Percentiles rank a stretch among this genome's conserved stretches.
phyloP scores from a whole-genome alignment of 768 basidiomycete genomes.

The Hydnum rufescens region DNA sequence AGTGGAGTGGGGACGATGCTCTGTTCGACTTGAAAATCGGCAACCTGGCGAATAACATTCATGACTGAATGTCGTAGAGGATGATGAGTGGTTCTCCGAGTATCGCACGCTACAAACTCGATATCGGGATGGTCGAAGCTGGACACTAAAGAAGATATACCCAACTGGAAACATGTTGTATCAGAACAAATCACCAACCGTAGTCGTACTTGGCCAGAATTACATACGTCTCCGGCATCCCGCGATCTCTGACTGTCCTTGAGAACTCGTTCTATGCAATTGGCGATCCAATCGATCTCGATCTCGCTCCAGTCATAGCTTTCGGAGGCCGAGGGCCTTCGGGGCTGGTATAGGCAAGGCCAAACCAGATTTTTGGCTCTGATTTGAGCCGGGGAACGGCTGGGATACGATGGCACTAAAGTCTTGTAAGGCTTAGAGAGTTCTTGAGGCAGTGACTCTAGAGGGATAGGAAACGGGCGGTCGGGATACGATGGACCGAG shows the following conservation, averaged over 20 bases:
- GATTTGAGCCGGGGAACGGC: conserved; percentile 46
- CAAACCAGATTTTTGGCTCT: conserved; percentile 52
- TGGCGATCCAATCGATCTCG: conserved; percentile 53
- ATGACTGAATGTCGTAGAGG: conserved; percentile 74
- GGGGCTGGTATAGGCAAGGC: conserved; percentile 65
- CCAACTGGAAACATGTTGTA: conserved; percentile 28
- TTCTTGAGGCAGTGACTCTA: conserved; percentile 24
- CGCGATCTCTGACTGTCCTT: conserved; percentile 29
- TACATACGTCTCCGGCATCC: conserved; percentile 37
- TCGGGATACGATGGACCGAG: background rate
- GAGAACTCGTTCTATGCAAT: conserved; percentile 38
- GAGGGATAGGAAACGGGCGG: background rate
- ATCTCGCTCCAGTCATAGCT: conserved; percentile 44
- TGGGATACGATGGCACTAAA: conserved; percentile 44
- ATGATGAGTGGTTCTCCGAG: conserved; percentile 42
- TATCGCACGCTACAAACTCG: conserved; percentile 38
- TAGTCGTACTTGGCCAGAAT: background rate
- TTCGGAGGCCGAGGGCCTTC: conserved; percentile 34
- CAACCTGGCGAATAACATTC: conserved; percentile 49
- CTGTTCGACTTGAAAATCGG: conserved; percentile 29
- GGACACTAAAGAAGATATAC: conserved; percentile 56
- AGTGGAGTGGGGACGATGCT: background rate
- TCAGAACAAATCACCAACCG: conserved; percentile 2
- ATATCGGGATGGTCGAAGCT: conserved; percentile 25
- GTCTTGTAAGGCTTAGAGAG: conserved; percentile 34